These are phyloP conservation scores for Acacia confusa DNA, from an alignment of 306 rosid species.

Conservation along the genomic window DNA sequence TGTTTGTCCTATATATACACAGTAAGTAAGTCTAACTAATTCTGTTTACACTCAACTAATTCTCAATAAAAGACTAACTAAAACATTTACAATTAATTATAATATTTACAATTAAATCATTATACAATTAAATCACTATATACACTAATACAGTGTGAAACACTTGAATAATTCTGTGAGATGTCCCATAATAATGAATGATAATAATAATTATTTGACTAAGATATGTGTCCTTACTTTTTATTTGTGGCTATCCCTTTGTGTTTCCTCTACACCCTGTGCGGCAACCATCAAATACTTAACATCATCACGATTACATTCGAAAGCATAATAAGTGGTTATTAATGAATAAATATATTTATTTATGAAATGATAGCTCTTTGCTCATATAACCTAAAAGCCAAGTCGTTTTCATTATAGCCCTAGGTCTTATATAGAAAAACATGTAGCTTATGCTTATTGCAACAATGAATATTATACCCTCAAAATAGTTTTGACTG, in stretches of 20 bases:
- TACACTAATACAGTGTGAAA: background rate
- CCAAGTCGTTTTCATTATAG: background rate
- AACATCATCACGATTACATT: conserved; percentile 16
- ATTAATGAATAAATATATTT: background rate
- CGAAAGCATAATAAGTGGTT: conserved; percentile 15
- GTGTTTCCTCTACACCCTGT: background rate
- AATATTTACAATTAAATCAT: no score
- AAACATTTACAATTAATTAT: no score
- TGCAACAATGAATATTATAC: background rate
- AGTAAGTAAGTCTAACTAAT: no score
- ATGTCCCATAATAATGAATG: background rate
- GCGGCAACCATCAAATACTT: background rate
- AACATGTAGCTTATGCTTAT: background rate
- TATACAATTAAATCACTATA: no score
- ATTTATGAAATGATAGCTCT: background rate
- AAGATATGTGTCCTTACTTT: background rate
- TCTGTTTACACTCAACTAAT: no score
- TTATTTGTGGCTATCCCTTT: background rate
- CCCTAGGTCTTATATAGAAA: background rate
- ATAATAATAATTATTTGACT: background rate
- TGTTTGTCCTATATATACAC: no score
- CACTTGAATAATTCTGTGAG: background rate
- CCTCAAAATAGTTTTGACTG: background rate
- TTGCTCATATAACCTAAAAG: background rate
- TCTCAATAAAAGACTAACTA: no score